phyloP scores from a whole-genome alignment of 1,139 yeast genomes.

The Petasospora fabianii region DNA sequence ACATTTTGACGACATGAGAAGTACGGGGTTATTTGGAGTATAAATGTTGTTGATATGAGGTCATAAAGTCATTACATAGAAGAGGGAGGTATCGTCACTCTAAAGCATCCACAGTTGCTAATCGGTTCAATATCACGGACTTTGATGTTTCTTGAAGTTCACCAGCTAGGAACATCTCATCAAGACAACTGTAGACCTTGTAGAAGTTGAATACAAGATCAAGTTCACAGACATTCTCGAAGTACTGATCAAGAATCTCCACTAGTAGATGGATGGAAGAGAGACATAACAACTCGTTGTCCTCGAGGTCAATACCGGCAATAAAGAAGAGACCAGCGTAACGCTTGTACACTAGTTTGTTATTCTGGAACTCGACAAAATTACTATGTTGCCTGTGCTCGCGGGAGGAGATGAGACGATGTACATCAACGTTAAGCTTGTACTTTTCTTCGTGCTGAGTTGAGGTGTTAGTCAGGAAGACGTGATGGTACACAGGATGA shows the following conservation, averaged over 20 bases:
- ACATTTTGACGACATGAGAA: constrained; percentile 10
- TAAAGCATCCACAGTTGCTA: constrained; percentile 31
- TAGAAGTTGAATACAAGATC: constrained; percentile 83
- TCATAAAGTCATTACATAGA: not conserved
- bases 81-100: constrained; percentile 14
- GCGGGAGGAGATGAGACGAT: constrained; percentile 73
- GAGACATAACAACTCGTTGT: constrained; percentile 76
- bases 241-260: constrained; percentile 81
- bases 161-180: constrained; percentile 76
- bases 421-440: constrained; percentile 60
- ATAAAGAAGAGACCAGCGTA: constrained; percentile 92
- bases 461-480: constrained; percentile 5
- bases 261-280: constrained; percentile 88
- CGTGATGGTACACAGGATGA: not conserved
- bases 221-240: constrained; percentile 89
- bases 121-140: constrained; percentile 49
- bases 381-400: constrained; percentile 83
- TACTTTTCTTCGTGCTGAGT: constrained; percentile 48
- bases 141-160: constrained; percentile 75
- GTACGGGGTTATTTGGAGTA: too few species aligned
- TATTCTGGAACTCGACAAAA: constrained; percentile 68
- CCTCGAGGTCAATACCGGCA: constrained; percentile 68
- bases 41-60: too few species aligned
- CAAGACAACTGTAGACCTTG: constrained; percentile 65
- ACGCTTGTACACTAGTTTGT: constrained; percentile 77